A percentile compares a stretch with the other conserved stretches of the same genome.
phyloP scores from a whole-genome alignment of 805 yeast species.

The Candida namnaoensis region DNA sequence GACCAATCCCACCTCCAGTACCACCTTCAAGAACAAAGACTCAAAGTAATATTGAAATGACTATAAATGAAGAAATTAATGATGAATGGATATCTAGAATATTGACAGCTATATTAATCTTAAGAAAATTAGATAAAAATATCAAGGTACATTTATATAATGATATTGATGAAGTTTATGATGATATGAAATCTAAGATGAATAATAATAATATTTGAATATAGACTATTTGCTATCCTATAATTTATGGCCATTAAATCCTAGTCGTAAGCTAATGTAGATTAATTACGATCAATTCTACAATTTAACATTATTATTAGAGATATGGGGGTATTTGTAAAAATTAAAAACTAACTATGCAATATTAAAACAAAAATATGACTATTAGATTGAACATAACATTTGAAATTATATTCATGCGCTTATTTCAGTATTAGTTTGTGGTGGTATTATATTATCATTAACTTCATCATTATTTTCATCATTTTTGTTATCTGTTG shows the following conservation, averaged over 20 bases:
- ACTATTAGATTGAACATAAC: too few relatives aligned
- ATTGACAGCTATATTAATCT: slow-evolving; percentile 14
- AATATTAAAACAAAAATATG: too few relatives aligned
- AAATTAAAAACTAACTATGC: too few relatives aligned
- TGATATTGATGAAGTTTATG: slow-evolving; percentile 15
- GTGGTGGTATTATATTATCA: too few relatives aligned
- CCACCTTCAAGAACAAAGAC: slow-evolving; percentile 17
- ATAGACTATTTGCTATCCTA: too few relatives aligned
- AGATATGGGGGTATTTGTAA: too few relatives aligned
- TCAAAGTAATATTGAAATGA: background rate
- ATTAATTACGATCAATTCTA: too few relatives aligned
- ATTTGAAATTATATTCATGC: slow-evolving; percentile 2
- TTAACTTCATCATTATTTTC: slow-evolving; percentile 5
- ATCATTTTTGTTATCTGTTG: slow-evolving; percentile 7
- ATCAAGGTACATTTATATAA: slow-evolving; percentile 11
- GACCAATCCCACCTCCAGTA: slow-evolving; percentile 23
- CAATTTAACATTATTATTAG: too few relatives aligned
- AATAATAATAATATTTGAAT: background rate
- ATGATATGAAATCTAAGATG: slow-evolving; percentile 12
- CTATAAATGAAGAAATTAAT: slow-evolving; percentile 35
- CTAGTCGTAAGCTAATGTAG: too few relatives aligned
- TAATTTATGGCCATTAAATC: too few relatives aligned
- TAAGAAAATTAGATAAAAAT: slow-evolving; percentile 8
- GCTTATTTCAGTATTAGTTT: slow-evolving; percentile 5
- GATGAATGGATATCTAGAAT: slow-evolving; percentile 52